Conservation (phyloP, 2,329 filamentous ascomycete genomes). For the Pestalotiopsis sp. region DNA sequence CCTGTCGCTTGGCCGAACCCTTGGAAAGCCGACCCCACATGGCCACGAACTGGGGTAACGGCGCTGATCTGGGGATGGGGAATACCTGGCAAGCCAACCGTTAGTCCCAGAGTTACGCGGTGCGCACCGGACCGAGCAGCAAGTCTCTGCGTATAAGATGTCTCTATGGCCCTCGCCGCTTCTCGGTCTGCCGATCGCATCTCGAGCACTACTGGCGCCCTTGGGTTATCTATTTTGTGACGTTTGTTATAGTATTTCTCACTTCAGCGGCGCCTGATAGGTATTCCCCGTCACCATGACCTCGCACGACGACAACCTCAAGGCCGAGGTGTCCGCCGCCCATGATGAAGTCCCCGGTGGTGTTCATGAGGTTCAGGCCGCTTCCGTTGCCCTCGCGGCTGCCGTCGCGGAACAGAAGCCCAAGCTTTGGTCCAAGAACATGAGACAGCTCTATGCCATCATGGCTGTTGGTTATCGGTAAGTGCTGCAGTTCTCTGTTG, state of each 20-base stretch:
- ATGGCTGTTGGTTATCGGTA: slow-evolving; percentile 39
- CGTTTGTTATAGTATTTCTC: background rate
- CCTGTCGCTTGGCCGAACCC: background rate
- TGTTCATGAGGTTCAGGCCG: slow-evolving; percentile 37
- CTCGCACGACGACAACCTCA: slow-evolving; percentile 19
- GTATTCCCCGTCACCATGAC: slow-evolving; percentile 17
- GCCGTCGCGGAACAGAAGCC: slow-evolving; percentile 38
- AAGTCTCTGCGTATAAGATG: background rate
- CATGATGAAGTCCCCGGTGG: slow-evolving; percentile 29
- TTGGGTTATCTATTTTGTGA: background rate
- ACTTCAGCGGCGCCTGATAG: background rate
- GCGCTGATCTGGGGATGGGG: slow-evolving; percentile 11
- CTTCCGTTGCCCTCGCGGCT: slow-evolving; percentile 38
- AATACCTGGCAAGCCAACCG: background rate
- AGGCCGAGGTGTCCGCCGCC: slow-evolving; percentile 20
- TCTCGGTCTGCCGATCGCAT: slow-evolving; percentile 7
- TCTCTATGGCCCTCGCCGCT: background rate
- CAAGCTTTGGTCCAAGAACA: slow-evolving; percentile 33
- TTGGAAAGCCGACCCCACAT: background rate
- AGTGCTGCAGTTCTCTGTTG: background rate
- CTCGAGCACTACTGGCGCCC: background rate
- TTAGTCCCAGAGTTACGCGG: slow-evolving; percentile 4
- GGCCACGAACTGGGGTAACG: background rate
- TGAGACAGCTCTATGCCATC: slow-evolving; percentile 40
- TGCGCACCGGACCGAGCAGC: slow-evolving; percentile 13